Evolutionary conservation across 257 asterid genomes (phyloP), one percentile per base, ranked within the genome.

Genomic region (Penstemon newberryi): DNA sequence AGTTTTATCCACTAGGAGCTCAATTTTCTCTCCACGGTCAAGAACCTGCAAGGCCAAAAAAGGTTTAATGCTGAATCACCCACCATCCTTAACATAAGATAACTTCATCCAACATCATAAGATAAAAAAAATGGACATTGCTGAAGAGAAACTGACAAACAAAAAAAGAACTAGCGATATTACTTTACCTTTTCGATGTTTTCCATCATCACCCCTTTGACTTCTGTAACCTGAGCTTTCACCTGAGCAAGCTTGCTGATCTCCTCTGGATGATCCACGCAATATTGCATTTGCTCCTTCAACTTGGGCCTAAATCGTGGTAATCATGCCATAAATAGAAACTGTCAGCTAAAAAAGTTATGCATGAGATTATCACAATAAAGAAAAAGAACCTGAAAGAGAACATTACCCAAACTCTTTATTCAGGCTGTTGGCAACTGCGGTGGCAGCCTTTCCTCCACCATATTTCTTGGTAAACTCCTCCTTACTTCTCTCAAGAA

Each of bases 201-300:
- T 67, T 92, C 98, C 96, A 90, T 92, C 98, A 92, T 92, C 76
- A 92, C 98, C 62, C 97, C 98, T 73, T 92, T 92, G 70, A 92
- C 98, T 88, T 90, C 97, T 43, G 93, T 74, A 80, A 93, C 97
- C 83, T 90, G 97, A 73, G 97, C 96, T 83, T 88, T 88, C 83
- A 93, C 97, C 84, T 90, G 84, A 2, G 97, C 59, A 53, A 93
- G 80, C 83, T 93, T 93, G 74, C 83, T 90, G 76, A 93, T 76
- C 81, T 93, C 99, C 57, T 93, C 99, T 33, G 99, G 97, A 74
- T 93, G 94, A 79, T 90, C 94, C 74, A 90, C 90, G 67, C 97
- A 93, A 63, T 86, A 93, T 73, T 90, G 94, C 99, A 93, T 93
- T 69, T 93, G 97, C 80, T 93, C 99, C 85, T 90, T 93, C 87